phyloP scores from a whole-genome alignment of 495 filamentous ascomycete species.

The Lophiotrema nucula region DNA sequence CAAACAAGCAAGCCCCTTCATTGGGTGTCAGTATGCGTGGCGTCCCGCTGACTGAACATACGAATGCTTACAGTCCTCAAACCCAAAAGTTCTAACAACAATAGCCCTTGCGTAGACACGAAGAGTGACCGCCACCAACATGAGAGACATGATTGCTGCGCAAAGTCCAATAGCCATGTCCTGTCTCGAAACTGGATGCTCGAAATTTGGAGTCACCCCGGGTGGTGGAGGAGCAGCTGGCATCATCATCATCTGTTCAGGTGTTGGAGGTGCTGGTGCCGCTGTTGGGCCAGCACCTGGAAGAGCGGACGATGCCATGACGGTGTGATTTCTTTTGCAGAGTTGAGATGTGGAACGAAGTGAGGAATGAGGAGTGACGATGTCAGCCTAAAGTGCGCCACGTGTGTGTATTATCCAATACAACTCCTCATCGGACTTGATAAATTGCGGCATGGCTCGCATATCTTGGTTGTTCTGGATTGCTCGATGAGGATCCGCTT shows the following conservation, averaged over 20 bases:
- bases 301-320: neutral
- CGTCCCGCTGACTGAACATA: too few relatives aligned
- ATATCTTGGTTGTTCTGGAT: too few relatives aligned
- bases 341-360: too few relatives aligned
- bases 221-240: slow-evolving; percentile 2
- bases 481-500: too few relatives aligned
- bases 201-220: slow-evolving; percentile 1
- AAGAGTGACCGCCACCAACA: neutral
- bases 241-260: slow-evolving; percentile 11
- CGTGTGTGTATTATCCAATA: too few relatives aligned
- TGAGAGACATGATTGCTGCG: neutral
- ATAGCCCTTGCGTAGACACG: neutral
- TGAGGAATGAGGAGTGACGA: too few relatives aligned
- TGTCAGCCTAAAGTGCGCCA: too few relatives aligned
- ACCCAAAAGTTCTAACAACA: neutral
- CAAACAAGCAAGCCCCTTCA: slow-evolving; percentile 4
- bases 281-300: neutral
- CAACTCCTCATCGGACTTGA: too few relatives aligned
- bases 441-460: too few relatives aligned
- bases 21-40: too few relatives aligned
- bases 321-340: neutral
- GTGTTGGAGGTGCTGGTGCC: neutral
- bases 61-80: slow-evolving; percentile 6
- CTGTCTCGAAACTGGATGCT: slow-evolving; percentile 1
- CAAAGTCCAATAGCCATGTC: slow-evolving; percentile 8